These are phyloP conservation scores for Penicillium sp. DNA, from an alignment of 2,329 filamentous ascomycete genomes.

Conservation along the genomic window DNA sequence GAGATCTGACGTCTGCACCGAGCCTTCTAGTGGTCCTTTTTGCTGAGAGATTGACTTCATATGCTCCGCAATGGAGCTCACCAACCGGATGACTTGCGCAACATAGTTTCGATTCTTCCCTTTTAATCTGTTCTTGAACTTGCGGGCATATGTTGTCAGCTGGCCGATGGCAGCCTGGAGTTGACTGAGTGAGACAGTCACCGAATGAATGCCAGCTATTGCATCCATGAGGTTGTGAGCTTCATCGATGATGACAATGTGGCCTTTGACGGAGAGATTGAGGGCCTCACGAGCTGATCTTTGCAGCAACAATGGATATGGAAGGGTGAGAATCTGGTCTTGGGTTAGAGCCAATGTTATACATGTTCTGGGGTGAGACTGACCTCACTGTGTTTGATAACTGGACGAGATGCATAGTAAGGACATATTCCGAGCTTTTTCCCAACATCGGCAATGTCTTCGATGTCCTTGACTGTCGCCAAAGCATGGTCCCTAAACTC, in stretches of 20 bases:
- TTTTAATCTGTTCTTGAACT: conserved; percentile 79
- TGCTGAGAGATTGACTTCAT: conserved; percentile 46
- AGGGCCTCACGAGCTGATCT: conserved; percentile 79
- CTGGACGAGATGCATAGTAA: conserved; percentile 86
- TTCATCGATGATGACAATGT: conserved; percentile 92
- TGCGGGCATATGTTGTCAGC: conserved; percentile 71
- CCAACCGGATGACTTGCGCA: conserved; percentile 71
- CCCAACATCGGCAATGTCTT: conserved; percentile 73
- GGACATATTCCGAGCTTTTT: conserved; percentile 75
- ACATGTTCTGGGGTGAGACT: conserved; percentile 7
- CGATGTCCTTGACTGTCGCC: conserved; percentile 82
- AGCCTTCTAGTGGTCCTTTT: conserved; percentile 50
- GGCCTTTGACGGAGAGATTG: conserved; percentile 72
- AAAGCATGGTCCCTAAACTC: conserved; percentile 78
- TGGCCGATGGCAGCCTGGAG: conserved; percentile 64
- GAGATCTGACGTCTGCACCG: conserved; percentile 61
- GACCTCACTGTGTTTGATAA: conserved; percentile 69
- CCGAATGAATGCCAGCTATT: conserved; percentile 75
- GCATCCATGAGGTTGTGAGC: conserved; percentile 97
- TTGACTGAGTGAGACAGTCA: conserved; percentile 64
- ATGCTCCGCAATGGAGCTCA: conserved; percentile 68
- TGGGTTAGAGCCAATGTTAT: neutral
- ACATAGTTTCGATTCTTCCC: conserved; percentile 87
- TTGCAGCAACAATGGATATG: conserved; percentile 83
- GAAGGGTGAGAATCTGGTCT: conserved; percentile 68